Conservation (phyloP, 2,329 filamentous ascomycete species). For the Zasmidium cellare region DNA sequence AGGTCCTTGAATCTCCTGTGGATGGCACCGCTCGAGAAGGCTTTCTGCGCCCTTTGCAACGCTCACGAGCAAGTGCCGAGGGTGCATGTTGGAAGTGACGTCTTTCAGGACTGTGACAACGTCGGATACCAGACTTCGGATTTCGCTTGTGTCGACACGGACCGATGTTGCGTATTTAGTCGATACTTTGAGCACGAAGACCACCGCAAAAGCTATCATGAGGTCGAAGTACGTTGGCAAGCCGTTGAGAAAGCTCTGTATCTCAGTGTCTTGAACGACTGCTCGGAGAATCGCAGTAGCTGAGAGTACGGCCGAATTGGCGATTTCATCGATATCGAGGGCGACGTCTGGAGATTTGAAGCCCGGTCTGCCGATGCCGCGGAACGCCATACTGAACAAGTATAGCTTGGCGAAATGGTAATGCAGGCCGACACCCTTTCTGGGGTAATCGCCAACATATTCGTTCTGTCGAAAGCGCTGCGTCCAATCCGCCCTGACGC, state of each 20-base stretch:
- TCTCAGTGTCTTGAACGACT: slow-evolving; percentile 27
- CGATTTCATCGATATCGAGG: slow-evolving; percentile 32
- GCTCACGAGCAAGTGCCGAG: slow-evolving; percentile 30
- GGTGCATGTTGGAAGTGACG: slow-evolving; percentile 32
- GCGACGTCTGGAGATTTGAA: slow-evolving; percentile 27
- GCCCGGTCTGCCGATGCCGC: slow-evolving; percentile 26
- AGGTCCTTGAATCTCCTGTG: slow-evolving; percentile 17
- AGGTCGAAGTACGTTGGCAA: slow-evolving; percentile 34
- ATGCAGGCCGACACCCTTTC: slow-evolving; percentile 30
- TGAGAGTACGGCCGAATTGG: slow-evolving; percentile 27
- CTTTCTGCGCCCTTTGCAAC: slow-evolving; percentile 29
- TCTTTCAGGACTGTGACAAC: slow-evolving; percentile 28
- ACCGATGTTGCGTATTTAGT: slow-evolving; percentile 30
- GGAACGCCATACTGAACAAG: slow-evolving; percentile 30
- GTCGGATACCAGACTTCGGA: slow-evolving; percentile 24
- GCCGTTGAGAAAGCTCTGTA: slow-evolving; percentile 30
- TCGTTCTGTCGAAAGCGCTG: slow-evolving; percentile 26
- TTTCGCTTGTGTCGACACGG: slow-evolving; percentile 29
- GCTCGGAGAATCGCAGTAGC: slow-evolving; percentile 29
- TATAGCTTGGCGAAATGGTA: slow-evolving; percentile 33
- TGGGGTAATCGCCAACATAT: slow-evolving; percentile 31
- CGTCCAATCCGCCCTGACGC: slow-evolving; percentile 30
- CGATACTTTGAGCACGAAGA: slow-evolving; percentile 33
- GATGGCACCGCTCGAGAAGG: slow-evolving; percentile 25
- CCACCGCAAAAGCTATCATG: slow-evolving; percentile 33